Evolutionary conservation across 768 basidiomycete genomes (phyloP).

Genomic region (Cantharellus cinnabarinus): DNA sequence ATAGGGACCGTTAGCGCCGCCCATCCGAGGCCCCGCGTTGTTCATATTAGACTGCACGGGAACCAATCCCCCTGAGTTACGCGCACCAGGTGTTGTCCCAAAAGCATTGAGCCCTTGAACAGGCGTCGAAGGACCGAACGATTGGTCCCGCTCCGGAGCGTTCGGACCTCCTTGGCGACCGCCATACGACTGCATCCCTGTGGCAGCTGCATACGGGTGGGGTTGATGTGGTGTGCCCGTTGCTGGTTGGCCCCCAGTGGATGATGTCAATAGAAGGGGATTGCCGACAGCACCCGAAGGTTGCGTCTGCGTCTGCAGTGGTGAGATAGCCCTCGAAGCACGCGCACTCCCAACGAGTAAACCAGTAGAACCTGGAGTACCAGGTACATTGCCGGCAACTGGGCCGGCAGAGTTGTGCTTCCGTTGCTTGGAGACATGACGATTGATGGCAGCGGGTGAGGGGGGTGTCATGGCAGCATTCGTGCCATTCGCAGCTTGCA

Average conservation of each 20-base stretch:
- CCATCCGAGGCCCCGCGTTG: not conserved
- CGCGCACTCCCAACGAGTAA: not conserved
- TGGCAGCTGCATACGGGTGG: not conserved
- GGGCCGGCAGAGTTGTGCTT: conserved; percentile 5
- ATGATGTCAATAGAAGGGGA: not conserved
- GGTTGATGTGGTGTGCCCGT: not conserved
- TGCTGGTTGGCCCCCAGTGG: not conserved
- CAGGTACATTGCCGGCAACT: not conserved
- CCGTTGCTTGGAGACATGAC: conserved; percentile 12
- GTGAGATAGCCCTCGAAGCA: not conserved
- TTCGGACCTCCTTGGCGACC: not conserved
- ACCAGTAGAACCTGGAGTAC: not conserved
- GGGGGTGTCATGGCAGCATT: conserved; percentile 4
- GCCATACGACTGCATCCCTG: not conserved
- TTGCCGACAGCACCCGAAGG: not conserved
- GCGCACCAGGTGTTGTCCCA: not conserved
- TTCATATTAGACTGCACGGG: not conserved
- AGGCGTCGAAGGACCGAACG: not conserved
- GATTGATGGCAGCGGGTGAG: conserved; percentile 11
- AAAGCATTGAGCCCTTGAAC: not conserved
- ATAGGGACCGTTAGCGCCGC: not conserved
- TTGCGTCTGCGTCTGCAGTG: not conserved
- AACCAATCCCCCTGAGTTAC: not conserved
- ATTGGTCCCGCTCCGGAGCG: not conserved
- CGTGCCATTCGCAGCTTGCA: not conserved